Base-by-base conservation (phyloP, 202 grass and related monocot genomes). In the Carex arenaria region DNA sequence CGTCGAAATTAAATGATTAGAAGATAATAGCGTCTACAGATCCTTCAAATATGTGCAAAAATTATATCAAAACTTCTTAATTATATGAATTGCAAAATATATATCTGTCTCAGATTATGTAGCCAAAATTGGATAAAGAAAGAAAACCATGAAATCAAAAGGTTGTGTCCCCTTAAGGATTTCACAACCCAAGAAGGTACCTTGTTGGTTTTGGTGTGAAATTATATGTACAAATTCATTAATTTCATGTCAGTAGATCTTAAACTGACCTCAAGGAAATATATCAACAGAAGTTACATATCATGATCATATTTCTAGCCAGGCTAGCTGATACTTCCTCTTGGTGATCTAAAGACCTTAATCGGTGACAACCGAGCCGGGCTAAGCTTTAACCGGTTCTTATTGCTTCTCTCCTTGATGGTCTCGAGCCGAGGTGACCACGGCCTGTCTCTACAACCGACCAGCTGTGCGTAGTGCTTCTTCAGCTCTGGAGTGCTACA, bases 401-500 rank as follows among this genome's bases (percentile, higher is more conserved):
- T 28, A 1, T 74, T 30, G 59, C 83, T 81, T 12, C 72, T 75
- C 82, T 97, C 93, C 43, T 89, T 86, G 83, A 97, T 97, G 12
- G 87, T 97, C 64, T 97, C 93, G 18, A 97, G 79, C 85, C 85
- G 17, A 61, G 93, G 93, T 4, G 93, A 93, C 93, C 93, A 97
- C 3, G 89, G 49, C 28, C 89, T 66, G 4, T 87, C 85, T 76
- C 78, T 91, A 22, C 80, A 2, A 13, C 90, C 89, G 3, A 93
- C 90, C 40, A 97, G 84, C 85, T 88, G 91, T 13, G 86, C 91
- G 80, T 92, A 94, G 14, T 94, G 91, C 89, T 92, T 97, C 94
- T 84, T 90, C 71, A 97, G 65, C 84, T 97, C 94, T 18, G 94
- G 94, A 80, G 94, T 94, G 83, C 92, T 97, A 63, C 92, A 97